Evolutionary conservation across 2,329 filamentous ascomycete species (phyloP), one percentile per base, ranked within the genome.

Genomic region (Beauveria sp.): DNA sequence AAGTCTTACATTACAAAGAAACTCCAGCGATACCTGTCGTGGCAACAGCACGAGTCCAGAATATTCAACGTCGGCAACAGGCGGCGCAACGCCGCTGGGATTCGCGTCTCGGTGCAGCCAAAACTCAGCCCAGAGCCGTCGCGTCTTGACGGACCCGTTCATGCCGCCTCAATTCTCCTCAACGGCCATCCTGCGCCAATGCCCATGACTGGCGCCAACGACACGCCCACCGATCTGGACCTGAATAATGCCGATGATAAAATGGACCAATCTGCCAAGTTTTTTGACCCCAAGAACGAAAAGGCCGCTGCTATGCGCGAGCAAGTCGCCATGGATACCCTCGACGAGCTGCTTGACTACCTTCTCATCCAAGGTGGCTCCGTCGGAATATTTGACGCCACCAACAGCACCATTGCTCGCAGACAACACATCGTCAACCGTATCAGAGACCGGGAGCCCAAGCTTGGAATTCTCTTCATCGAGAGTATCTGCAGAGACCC

Each of bases 1-100:
- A 99, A 99, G 78, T 97, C 92, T 60, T 99, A 99, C 76, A 96
- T 99, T 69, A 97, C 94, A 64, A 97, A 97, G 80, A 99, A 99
- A 78, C 84, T 99, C 64, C 90, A 94, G 62, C 85, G 94, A 64
- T 99, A 97, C 72, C 79, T 99, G 55, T 93, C 96, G 55, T 99
- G 94, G 94, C 86, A 97, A 70, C 94, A 99, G 71, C 93, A 99
- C 75, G 91, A 96, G 70, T 94, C 92, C 14, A 84, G 83, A 66
- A 97, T 99, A 67, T 99, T 99, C 84, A 99, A 99, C 69, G 94
- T 99, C 43, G 94, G 94, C 63, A 93, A 96, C 74, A 84, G 92
- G 70, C 84, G 94, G 68, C 88, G 94, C 67, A 84, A 92, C 55
- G 91, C 88, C 20, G 90, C 89, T 48, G 89, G 88, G 18, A 72